phyloP scores from a whole-genome alignment of 148 eudicot genomes.

The Diospyros kaki region DNA sequence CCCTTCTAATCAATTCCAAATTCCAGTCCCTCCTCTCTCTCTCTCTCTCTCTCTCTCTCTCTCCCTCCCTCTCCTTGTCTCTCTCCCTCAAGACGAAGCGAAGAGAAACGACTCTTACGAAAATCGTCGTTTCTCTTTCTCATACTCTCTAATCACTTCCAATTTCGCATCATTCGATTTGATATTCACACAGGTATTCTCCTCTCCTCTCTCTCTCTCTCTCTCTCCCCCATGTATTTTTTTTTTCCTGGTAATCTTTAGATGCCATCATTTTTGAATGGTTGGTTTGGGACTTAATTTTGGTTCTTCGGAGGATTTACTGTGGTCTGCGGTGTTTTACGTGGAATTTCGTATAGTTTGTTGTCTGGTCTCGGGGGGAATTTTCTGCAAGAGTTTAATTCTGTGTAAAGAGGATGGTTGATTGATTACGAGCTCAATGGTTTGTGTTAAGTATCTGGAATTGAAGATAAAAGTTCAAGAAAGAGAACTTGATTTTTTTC shows the following conservation, averaged over 20 bases:
- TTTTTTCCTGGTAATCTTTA: neutral
- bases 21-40: too few relatives aligned
- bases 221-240: neutral
- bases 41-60: too few relatives aligned
- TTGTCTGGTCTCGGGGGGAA: neutral
- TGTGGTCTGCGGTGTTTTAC: neutral
- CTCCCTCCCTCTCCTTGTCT: too few relatives aligned
- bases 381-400: neutral
- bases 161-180: neutral
- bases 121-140: neutral
- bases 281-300: too few relatives aligned
- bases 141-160: neutral
- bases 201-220: neutral
- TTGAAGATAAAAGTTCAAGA: too few relatives aligned
- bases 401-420: neutral
- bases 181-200: neutral
- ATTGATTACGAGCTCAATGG: neutral
- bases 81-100: constrained; percentile 14
- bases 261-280: too few relatives aligned
- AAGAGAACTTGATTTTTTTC: too few relatives aligned
- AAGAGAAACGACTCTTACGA: neutral
- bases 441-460: too few relatives aligned
- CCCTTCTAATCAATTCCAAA: neutral
- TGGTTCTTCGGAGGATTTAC: neutral
- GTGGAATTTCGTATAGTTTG: neutral